Evolutionary conservation across 768 basidiomycete genomes (phyloP).

Genomic region (Tulasnella sp.): DNA sequence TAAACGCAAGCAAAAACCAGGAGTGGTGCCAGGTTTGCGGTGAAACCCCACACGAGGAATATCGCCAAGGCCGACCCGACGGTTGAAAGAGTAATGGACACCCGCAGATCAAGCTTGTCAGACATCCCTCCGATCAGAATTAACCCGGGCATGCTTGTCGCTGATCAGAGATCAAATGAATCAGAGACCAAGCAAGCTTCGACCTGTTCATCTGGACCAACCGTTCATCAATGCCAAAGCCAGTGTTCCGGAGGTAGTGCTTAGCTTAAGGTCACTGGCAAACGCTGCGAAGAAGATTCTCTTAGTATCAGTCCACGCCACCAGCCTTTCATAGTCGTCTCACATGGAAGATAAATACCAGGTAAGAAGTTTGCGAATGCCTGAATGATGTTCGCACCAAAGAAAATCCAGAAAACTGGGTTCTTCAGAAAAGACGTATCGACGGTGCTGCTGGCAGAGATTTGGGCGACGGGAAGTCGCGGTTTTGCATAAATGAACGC

Average conservation of each 20-base stretch:
- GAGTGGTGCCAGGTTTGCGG: background rate
- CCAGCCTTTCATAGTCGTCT: background rate
- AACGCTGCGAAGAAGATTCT: background rate
- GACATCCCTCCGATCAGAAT: conserved; percentile 9
- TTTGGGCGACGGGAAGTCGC: conserved; percentile 5
- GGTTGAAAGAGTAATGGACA: conserved; percentile 3
- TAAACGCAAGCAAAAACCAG: conserved; percentile 10
- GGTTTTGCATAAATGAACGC: conserved; percentile 11
- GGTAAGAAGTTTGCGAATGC: conserved; percentile 10
- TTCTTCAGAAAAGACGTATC: conserved; percentile 6
- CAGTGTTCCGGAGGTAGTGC: conserved; percentile 11
- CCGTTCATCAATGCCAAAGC: conserved; percentile 11
- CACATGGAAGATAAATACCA: conserved; percentile 8
- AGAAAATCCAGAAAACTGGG: conserved; percentile 8
- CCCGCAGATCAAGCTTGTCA: conserved; percentile 6
- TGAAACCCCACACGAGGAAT: conserved; percentile 10
- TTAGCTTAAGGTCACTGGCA: conserved; percentile 4
- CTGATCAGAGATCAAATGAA: too few species aligned
- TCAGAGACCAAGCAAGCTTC: background rate
- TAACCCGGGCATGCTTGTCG: conserved; percentile 3
- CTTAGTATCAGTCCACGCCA: background rate
- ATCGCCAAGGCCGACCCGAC: conserved; percentile 5
- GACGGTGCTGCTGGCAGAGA: background rate
- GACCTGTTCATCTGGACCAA: background rate
- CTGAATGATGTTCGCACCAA: conserved; percentile 8